Base-by-base conservation (phyloP, 192 early-diverging fungal species). In the Radiomyces spectabilis region DNA sequence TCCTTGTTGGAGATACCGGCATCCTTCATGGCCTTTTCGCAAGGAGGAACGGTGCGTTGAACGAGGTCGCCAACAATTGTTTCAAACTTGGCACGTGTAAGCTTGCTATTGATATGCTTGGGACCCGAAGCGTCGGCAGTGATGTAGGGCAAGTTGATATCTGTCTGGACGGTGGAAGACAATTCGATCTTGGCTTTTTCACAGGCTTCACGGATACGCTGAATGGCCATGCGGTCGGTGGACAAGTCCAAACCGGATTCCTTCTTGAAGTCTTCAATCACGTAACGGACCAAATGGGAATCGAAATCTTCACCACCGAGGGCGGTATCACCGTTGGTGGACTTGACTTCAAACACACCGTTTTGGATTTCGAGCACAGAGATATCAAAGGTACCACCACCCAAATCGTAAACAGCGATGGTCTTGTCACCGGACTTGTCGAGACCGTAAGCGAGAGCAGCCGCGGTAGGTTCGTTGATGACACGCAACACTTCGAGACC, bases 101-200 rank as follows among this genome's bases (percentile, higher is more conserved):
- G 58, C 75, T 93, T 97, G 60, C 80, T 80, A 80, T 94, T 94
- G 65, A 99, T 95, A 77, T 99, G 96, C 84, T 99, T 99, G 65
- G 96, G 94, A 37, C 95, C 79, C 16, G 74, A 62, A 16, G 80
- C 79, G 61, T 90, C 87, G 34, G 88, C 88, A 44, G 94, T 96
- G 74, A 97, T 97, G 72, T 88, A 97, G 22, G 94, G 94, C 27
- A 97, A 81, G 78, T 92, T 94, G 76, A 98, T 98, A 44, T 98
- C 94, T 47, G 94, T 97, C 73, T 90, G 87, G 19, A 91, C 69
- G 38, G 92, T 91, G 61, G 89, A 87, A 33, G 96, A 98, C 33
- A 98, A 79, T 74, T 97, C 96, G 60, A 94, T 95, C 85, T 98
- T 98, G 61, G 94, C 95, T 77, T 98, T 98, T 67, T 98, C 95